Evolutionary conservation across 1,139 yeast genomes (phyloP), one percentile per base, ranked within the genome.

Genomic region (Hanseniaspora gamundiae): DNA sequence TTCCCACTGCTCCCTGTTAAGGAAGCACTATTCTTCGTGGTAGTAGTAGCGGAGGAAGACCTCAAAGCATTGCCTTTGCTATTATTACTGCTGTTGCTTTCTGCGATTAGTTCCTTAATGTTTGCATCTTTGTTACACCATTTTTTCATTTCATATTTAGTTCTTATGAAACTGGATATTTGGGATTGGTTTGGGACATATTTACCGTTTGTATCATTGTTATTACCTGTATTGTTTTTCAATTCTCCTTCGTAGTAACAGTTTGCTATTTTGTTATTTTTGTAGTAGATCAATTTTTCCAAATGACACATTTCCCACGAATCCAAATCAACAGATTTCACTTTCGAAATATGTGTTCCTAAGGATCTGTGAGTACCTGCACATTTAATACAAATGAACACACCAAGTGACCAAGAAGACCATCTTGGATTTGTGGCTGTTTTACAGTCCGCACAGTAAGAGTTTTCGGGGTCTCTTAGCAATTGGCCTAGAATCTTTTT

Each of bases 401-500:
- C 77, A 27, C 98, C 98, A 47, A 91, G 64, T 54, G 80, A 86
- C 96, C 97, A 91, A 20, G 94, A 80, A 10, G 97, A 95, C 98
- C 98, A 91, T 45, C 98, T 71, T 14, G 98, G 98, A 62, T 88
- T 94, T 38, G 82, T 75, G 16, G 91, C 73, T 0, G 78, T 72
- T 61, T 91, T 91, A 65, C 98, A 91, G 61, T 91, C 98, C 2
- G 91, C 94, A 63, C 98, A 91, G 42, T 67, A 65, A 58, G 74
- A 76, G 67, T 91, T 91, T 39, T 77, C 75, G 1, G 78, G 76
- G 53, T 86, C 94, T 50, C 76, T 79, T 42, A 88, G 72, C 38
- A 87, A 69, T 42, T 80, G 79, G 59, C 77, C 77, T 51, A 87
- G 69, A 40, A 85, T 80, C 58, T 75, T 52, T 42, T 55, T 54